Percentiles rank a stretch among this genome's conserved stretches.
Evolutionary conservation across 345 rosid genomes (phyloP).

Genomic region (Erodium maritimum): DNA sequence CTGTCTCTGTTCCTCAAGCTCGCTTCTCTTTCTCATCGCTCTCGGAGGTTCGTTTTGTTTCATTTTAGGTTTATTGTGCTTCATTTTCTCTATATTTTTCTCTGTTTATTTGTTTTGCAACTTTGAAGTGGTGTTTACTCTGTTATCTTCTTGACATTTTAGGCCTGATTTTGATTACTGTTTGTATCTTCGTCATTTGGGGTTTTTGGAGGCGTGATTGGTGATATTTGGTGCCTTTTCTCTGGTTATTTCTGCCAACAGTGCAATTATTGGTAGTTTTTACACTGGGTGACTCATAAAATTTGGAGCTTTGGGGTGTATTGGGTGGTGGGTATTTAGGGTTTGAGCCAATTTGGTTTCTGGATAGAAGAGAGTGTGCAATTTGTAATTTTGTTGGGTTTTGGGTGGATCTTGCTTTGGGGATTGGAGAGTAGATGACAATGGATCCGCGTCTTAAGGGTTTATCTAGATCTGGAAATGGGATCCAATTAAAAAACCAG

Average conservation of each 20-base stretch:
- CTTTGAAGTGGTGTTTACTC: not conserved
- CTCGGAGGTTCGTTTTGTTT: not conserved
- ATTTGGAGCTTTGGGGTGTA: not conserved
- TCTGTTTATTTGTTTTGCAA: not conserved
- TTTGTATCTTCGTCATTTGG: not conserved
- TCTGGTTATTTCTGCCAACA: not conserved
- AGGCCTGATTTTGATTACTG: not conserved
- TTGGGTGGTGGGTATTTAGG: not conserved
- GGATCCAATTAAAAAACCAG: constrained; percentile 28
- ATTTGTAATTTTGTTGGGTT: not conserved
- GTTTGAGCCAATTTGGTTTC: not conserved
- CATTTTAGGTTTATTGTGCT: not conserved
- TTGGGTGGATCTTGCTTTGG: constrained; percentile 1
- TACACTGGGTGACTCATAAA: not conserved
- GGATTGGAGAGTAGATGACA: constrained; percentile 13
- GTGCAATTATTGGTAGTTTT: not conserved
- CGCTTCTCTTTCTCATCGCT: not conserved
- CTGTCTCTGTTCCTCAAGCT: not conserved
- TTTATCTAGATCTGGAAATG: constrained; percentile 24
- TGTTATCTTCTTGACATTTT: not conserved
- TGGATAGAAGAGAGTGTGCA: not conserved
- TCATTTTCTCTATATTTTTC: too few relatives aligned
- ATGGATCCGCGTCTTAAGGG: constrained; percentile 48
- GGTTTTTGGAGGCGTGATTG: not conserved
- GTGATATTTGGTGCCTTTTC: not conserved